Percentiles rank a stretch among this genome's conserved stretches.
Conservation (phyloP, 2,329 filamentous ascomycete genomes). For the Erysiphe pisi region DNA sequence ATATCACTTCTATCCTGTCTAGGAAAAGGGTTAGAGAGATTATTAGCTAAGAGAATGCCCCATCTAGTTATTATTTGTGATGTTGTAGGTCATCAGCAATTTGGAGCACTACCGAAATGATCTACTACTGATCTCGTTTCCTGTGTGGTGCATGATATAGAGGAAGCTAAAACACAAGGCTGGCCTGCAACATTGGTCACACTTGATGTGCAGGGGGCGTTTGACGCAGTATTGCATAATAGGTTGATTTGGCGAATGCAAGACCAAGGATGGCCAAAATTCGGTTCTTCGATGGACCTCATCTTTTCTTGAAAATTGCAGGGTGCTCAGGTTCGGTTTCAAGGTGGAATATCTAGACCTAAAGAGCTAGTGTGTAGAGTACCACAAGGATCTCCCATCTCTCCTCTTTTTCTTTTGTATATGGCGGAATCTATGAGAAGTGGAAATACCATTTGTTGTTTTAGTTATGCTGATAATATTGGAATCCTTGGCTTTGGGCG, state of each 20-base stretch:
- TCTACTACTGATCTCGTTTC: not conserved
- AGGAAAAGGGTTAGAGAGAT: not conserved
- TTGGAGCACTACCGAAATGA: not conserved
- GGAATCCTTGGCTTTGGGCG: not conserved
- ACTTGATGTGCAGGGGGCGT: not conserved
- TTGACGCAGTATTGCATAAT: not conserved
- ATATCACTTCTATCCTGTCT: not conserved
- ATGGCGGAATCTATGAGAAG: not conserved
- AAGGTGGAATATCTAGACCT: not conserved
- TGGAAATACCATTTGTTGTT: not conserved
- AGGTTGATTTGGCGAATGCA: not conserved
- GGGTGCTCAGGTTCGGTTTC: not conserved
- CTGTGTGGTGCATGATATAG: slow-evolving; percentile 1
- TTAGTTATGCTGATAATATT: not conserved
- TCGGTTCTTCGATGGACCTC: not conserved
- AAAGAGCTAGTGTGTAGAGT: not conserved
- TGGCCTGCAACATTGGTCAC: not conserved
- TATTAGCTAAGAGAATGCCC: not conserved
- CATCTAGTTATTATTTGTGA: not conserved
- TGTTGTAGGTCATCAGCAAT: not conserved
- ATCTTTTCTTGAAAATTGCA: not conserved
- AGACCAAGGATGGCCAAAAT: not conserved
- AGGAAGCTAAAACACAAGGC: not conserved
- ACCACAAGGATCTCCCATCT: not conserved
- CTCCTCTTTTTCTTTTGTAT: not conserved